A percentile compares a stretch with the other conserved stretches of the same genome.
phyloP scores from a whole-genome alignment of 495 filamentous ascomycete species.

The Penicillium antarcticum region DNA sequence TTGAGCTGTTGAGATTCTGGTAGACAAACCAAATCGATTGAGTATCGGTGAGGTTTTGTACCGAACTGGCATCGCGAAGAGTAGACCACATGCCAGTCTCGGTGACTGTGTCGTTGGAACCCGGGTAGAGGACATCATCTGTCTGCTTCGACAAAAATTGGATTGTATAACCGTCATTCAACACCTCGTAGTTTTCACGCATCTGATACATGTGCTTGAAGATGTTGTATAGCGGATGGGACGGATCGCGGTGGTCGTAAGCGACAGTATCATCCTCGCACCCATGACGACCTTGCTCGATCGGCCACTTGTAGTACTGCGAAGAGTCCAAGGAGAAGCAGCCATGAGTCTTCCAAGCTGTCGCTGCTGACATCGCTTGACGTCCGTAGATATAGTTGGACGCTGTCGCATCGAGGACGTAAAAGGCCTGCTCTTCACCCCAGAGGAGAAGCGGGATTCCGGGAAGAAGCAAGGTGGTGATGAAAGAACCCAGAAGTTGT shows the following conservation, averaged over 20 bases:
- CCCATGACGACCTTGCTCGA: slow-evolving; percentile 48
- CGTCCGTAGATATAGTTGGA: slow-evolving; percentile 69
- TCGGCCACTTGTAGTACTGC: slow-evolving; percentile 58
- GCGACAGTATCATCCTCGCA: slow-evolving; percentile 55
- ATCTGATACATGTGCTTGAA: slow-evolving; percentile 65
- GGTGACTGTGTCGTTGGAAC: slow-evolving; percentile 50
- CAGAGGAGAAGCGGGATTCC: slow-evolving; percentile 65
- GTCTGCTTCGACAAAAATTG: slow-evolving; percentile 56
- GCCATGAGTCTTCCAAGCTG: slow-evolving; percentile 66
- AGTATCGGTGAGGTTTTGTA: slow-evolving; percentile 52
- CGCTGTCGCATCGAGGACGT: slow-evolving; percentile 64
- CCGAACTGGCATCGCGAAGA: slow-evolving; percentile 41
- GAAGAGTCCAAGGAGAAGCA: slow-evolving; percentile 58
- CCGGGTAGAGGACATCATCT: slow-evolving; percentile 43
- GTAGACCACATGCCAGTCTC: slow-evolving; percentile 69
- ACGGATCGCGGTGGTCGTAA: slow-evolving; percentile 68
- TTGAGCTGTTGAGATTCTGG: slow-evolving; percentile 53
- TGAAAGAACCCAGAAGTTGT: slow-evolving; percentile 58
- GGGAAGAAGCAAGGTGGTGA: slow-evolving; percentile 62
- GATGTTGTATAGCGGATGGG: slow-evolving; percentile 62
- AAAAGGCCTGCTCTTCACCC: slow-evolving; percentile 71
- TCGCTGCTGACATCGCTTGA: slow-evolving; percentile 60
- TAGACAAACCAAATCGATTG: slow-evolving; percentile 65
- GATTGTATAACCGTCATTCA: slow-evolving; percentile 62
- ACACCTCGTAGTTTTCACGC: slow-evolving; percentile 53